Base-by-base conservation (phyloP, 169 alveolate genomes). In the Amoebophrya sp. region DNA sequence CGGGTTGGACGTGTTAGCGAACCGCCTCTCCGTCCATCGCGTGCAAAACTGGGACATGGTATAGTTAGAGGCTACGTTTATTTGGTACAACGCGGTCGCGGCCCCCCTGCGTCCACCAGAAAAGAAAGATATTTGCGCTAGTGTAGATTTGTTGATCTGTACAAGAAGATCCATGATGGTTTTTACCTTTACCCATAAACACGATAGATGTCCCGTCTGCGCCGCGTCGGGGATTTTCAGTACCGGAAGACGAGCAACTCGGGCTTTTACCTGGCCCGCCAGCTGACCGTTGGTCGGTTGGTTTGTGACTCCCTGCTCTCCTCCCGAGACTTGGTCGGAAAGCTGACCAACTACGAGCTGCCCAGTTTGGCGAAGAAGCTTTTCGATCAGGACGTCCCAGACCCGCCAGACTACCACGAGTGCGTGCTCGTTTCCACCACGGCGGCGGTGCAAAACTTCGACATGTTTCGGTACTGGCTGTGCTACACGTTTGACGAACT, bases 251-350 rank as follows among this genome's bases (percentile, higher is more conserved):
- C 91, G 14, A 77, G 91, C 40, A 77, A 39, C 0, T 35, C 53
- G 18, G 89, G 93, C 35, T 53, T 93, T 0, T 90, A 93, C 92
- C 92, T 66, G n/a, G 94, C 93, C 0, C 95, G 95, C 40, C 40
- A 77, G 88, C 91, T 93, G 38, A 91, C 95, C 14, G 94, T 89
- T 40, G 96, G 96, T 18, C 93, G 96, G 0, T 92, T 95, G 39
- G 93, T 94, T 40, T 94, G 95, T 91, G 96, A 95, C 77, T 94
- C 96, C 14, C 93, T 93, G 77, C 92, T 95, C 77, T 92, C 93
- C 89, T 91, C 95, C 54, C 90, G 94, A 47, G 96, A 95, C 92
- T 91, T 94, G 91, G 53, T 93, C 55, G 92, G 93, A 23, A 93
- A 93, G 40, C 90, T 92, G 66, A 91, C 92, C 38, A 93, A 93